These are phyloP conservation scores for Berberis vulgaris DNA, from an alignment of 164 flowering plant genomes.

Conservation along the genomic window DNA sequence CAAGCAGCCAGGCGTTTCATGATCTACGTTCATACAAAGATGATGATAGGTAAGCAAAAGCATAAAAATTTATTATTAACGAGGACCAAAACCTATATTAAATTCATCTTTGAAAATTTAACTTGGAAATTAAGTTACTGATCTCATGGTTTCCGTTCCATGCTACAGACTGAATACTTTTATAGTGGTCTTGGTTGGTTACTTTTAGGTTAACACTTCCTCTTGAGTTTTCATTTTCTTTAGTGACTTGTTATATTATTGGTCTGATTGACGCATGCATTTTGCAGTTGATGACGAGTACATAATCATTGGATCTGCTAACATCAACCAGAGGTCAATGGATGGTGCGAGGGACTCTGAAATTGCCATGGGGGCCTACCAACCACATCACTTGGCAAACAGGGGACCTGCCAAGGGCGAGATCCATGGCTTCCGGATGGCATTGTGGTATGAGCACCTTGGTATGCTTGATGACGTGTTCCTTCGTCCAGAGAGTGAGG, in stretches of 20 bases:
- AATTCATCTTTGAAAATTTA: too few species aligned
- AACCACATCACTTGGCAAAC: slow-evolving; percentile 50
- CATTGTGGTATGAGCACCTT: slow-evolving; percentile 79
- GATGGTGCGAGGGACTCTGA: slow-evolving; percentile 76
- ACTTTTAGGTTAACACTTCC: background rate
- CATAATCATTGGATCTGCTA: too few species aligned
- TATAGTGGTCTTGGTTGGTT: too few species aligned
- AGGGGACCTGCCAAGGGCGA: slow-evolving; percentile 49
- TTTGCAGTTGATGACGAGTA: slow-evolving; percentile 50
- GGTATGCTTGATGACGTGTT: slow-evolving; percentile 44
- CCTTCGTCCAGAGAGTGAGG: slow-evolving; percentile 42
- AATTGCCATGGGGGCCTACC: slow-evolving; percentile 83
- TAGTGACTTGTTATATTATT: background rate
- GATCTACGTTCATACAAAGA: slow-evolving; percentile 35
- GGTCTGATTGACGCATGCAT: background rate
- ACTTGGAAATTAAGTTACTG: too few species aligned
- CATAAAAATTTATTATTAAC: too few species aligned
- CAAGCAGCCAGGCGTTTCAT: slow-evolving; percentile 40
- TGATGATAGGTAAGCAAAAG: slow-evolving; percentile 62
- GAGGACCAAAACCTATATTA: too few species aligned
- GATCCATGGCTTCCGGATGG: slow-evolving; percentile 69
- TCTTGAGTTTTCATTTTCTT: background rate
- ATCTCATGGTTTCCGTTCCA: too few species aligned
- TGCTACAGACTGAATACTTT: too few species aligned
- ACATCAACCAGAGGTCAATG: too few species aligned